Percentiles rank a stretch among this genome's conserved stretches.
These are phyloP conservation scores for Bolboschoenoplectus hybrid DNA, from an alignment of 202 grass and related monocot species.

Conservation along the genomic window DNA sequence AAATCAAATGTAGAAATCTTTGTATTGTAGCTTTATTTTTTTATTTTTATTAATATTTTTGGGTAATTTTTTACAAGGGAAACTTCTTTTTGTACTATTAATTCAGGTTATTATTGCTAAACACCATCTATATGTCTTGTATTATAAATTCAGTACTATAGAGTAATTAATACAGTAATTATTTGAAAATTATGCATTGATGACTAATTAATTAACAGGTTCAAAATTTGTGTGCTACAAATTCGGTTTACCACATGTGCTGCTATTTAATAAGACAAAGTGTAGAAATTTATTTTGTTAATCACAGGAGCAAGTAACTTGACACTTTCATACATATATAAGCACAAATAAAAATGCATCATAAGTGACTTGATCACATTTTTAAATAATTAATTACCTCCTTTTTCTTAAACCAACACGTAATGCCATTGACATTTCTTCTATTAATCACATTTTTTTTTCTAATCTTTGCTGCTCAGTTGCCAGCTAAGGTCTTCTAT, in stretches of 20 bases:
- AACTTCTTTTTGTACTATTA: neutral
- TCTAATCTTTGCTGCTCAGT: constrained; percentile 16
- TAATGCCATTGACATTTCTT: constrained; percentile 32
- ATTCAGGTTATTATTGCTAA: neutral
- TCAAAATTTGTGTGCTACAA: neutral
- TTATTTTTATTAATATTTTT: neutral
- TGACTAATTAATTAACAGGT: neutral
- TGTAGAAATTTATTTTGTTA: neutral
- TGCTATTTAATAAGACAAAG: neutral
- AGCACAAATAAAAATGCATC: neutral
- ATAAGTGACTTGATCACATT: neutral
- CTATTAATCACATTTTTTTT: constrained; percentile 10
- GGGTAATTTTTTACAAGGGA: neutral
- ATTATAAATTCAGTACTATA: neutral
- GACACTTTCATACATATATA: neutral
- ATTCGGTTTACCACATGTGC: neutral
- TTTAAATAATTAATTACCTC: neutral
- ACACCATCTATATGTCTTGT: neutral
- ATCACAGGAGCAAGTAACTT: neutral
- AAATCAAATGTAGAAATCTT: neutral
- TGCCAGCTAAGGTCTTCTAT: constrained; percentile 27
- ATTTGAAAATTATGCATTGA: neutral
- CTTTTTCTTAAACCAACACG: constrained; percentile 21
- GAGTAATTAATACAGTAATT: neutral
- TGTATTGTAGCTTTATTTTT: neutral